These are phyloP conservation scores for Cydonia oblonga DNA, from an alignment of 331 rosid species.

Conservation along the genomic window DNA sequence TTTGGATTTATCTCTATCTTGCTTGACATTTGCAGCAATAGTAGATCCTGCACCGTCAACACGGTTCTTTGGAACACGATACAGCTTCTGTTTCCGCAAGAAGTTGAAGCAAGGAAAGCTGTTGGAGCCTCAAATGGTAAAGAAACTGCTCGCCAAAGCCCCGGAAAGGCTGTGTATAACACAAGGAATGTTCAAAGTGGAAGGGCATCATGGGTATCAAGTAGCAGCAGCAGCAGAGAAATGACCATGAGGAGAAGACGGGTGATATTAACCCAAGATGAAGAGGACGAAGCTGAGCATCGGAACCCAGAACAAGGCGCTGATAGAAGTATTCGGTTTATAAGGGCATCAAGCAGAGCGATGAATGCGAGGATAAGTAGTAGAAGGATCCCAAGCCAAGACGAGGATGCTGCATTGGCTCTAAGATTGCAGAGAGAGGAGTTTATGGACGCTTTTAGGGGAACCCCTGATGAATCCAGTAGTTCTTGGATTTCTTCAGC, in stretches of 20 bases:
- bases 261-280: constrained; percentile 7
- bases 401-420: constrained; percentile 83
- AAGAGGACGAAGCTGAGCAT: constrained; percentile 19
- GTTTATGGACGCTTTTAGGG: constrained; percentile 55
- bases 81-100: constrained; percentile 85
- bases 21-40: constrained; percentile 45
- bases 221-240: constrained; percentile 11
- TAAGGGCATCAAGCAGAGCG: constrained; percentile 16
- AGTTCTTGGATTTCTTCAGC: constrained; percentile 29
- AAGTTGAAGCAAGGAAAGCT: constrained; percentile 69
- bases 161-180: constrained; percentile 36
- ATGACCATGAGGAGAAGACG: constrained; percentile 35
- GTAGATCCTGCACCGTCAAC: constrained; percentile 82
- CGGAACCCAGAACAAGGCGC: constrained; percentile 8
- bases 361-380: constrained; percentile 23
- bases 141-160: constrained; percentile 21
- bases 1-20: background rate
- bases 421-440: constrained; percentile 81
- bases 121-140: constrained; percentile 25
- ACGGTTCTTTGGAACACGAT: constrained; percentile 96
- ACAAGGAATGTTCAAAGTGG: constrained; percentile 25
- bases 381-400: constrained; percentile 44
- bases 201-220: constrained; percentile 6
- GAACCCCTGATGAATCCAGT: constrained; percentile 15
- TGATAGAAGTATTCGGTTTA: constrained; percentile 9